Evolutionary conservation across 192 early-diverging fungal genomes (phyloP).

Genomic region (Gorgonomyces haynaldii): DNA sequence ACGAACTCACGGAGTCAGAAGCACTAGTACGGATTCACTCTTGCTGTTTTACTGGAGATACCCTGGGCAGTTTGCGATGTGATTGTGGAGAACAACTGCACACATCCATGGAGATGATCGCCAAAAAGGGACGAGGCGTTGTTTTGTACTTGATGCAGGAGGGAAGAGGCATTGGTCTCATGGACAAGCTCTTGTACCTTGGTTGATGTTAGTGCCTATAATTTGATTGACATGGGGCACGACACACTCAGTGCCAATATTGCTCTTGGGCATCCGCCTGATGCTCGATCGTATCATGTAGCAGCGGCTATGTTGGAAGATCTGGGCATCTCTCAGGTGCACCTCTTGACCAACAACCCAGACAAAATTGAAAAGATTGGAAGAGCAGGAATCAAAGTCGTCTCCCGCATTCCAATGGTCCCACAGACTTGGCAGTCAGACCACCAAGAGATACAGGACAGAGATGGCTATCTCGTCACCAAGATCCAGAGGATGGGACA

Average conservation of each 20-base stretch:
- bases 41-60: conserved; percentile 95
- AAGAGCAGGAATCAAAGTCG: conserved; percentile 58
- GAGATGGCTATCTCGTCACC: conserved; percentile 76
- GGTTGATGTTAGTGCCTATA: conserved; percentile 66
- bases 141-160: conserved; percentile 94
- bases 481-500: conserved; percentile 91
- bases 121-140: conserved; percentile 76
- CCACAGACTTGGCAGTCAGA: conserved; percentile 63
- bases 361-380: conserved; percentile 81
- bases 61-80: conserved; percentile 76
- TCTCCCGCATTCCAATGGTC: conserved; percentile 79
- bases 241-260: conserved; percentile 90
- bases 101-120: conserved; percentile 81
- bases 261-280: conserved; percentile 77
- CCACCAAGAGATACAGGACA: conserved; percentile 34
- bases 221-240: conserved; percentile 89
- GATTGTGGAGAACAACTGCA: conserved; percentile 88
- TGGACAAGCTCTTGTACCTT: conserved; percentile 69
- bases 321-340: conserved; percentile 56
- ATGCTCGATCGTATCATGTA: conserved; percentile 86
- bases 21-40: conserved; percentile 82
- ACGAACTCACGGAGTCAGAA: conserved; percentile 2
- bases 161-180: conserved; percentile 87
- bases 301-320: conserved; percentile 82
- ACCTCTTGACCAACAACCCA: conserved; percentile 90